phyloP scores from a whole-genome alignment of 176 grass and related monocot genomes.

The Panicum miliaceum region DNA sequence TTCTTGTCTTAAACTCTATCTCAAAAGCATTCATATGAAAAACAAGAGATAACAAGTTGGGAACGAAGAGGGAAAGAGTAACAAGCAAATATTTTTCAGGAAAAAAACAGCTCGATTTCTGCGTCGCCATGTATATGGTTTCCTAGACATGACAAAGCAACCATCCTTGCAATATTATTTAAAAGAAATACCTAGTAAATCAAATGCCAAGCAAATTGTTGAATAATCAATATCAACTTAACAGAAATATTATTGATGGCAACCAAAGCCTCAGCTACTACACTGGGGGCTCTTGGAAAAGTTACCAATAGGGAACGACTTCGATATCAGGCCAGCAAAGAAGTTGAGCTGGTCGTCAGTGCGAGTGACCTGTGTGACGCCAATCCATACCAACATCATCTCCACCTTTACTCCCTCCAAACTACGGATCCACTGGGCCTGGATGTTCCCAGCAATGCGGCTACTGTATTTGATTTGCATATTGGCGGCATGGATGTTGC shows the following conservation, averaged over 20 bases:
- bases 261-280: neutral
- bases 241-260: neutral
- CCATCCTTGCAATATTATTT: neutral
- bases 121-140: no score
- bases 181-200: neutral
- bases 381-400: constrained; percentile 42
- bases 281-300: constrained; percentile 51
- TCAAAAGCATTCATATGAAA: no score
- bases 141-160: neutral
- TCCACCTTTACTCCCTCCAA: constrained; percentile 52
- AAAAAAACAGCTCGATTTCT: no score
- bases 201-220: neutral
- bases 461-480: constrained; percentile 30
- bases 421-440: neutral
- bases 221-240: neutral
- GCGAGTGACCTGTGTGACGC: constrained; percentile 4
- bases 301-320: constrained; percentile 42
- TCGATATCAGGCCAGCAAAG: constrained; percentile 39
- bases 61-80: no score
- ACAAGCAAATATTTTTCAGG: no score
- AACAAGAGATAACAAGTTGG: no score
- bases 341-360: constrained; percentile 31
- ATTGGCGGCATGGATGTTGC: constrained; percentile 27
- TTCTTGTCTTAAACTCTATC: no score
- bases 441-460: constrained; percentile 40